Percentiles rank a stretch among this genome's conserved stretches.
phyloP scores from a whole-genome alignment of 2,329 filamentous ascomycete genomes.

The Trematosphaeria pertusa region DNA sequence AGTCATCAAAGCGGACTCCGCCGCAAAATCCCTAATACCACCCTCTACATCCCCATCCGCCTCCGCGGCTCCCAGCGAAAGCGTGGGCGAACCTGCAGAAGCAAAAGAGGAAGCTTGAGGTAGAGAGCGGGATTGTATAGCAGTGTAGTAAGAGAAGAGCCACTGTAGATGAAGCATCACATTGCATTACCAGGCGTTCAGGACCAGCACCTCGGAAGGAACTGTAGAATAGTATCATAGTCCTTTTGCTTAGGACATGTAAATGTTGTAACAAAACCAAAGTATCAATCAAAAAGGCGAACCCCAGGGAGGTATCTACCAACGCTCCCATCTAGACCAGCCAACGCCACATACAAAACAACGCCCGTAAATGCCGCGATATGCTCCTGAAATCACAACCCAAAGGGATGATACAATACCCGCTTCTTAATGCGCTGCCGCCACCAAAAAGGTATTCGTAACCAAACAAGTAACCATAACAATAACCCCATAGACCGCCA shows the following conservation, averaged over 20 bases:
- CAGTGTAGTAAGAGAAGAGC: not conserved
- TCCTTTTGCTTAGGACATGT: not conserved
- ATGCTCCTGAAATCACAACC: no score
- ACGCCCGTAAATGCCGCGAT: conserved; percentile 1
- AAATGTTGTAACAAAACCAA: not conserved
- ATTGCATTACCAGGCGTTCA: conserved; percentile 18
- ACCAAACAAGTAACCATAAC: conserved; percentile 90
- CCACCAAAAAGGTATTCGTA: conserved; percentile 83
- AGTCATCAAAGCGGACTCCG: conserved; percentile 38
- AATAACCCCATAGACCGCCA: conserved; percentile 82
- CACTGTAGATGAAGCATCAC: not conserved
- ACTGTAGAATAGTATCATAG: not conserved
- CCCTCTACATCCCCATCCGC: conserved; percentile 7
- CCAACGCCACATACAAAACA: no score
- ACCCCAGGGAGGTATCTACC: no score
- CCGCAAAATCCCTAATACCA: conserved; percentile 37
- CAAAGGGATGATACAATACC: no score
- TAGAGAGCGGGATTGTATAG: no score
- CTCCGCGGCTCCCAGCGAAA: no score
- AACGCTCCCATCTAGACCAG: no score
- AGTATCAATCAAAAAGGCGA: not conserved
- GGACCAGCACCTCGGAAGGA: not conserved
- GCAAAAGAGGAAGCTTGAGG: no score
- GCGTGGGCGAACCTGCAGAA: no score
- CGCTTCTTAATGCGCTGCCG: conserved; percentile 66